phyloP scores from a whole-genome alignment of 805 yeast genomes.

The Metschnikowia sp. region DNA sequence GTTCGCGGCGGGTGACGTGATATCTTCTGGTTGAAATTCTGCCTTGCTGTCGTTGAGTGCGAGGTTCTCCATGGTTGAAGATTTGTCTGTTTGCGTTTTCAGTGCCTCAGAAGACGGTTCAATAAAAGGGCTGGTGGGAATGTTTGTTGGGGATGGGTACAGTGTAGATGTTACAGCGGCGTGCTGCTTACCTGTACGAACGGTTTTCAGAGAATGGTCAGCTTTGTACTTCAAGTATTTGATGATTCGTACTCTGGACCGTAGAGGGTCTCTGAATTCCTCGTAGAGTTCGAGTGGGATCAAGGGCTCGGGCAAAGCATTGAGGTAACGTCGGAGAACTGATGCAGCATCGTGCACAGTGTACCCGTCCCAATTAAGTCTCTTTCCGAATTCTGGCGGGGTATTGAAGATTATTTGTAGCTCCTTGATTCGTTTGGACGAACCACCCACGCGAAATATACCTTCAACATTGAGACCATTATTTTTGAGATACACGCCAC shows the following conservation, averaged over 20 bases:
- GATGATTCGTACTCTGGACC: slow-evolving; percentile 58
- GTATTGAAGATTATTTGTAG: slow-evolving; percentile 78
- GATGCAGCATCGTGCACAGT: slow-evolving; percentile 97
- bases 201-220: slow-evolving; percentile 24
- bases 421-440: slow-evolving; percentile 81
- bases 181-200: not conserved
- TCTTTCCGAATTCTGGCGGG: slow-evolving; percentile 88
- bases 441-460: slow-evolving; percentile 89
- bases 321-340: slow-evolving; percentile 77
- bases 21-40: not conserved
- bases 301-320: slow-evolving; percentile 87
- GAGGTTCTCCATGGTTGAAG: not conserved
- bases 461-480: slow-evolving; percentile 83
- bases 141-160: not conserved
- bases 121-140: not conserved
- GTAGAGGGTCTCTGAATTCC: slow-evolving; percentile 72
- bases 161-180: not conserved
- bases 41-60: not conserved
- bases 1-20: not conserved
- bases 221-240: slow-evolving; percentile 63
- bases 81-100: not conserved
- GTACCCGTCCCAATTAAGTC: slow-evolving; percentile 86
- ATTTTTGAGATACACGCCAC: slow-evolving; percentile 81
- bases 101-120: not conserved
- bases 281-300: slow-evolving; percentile 78